Conservation (phyloP, 257 asterid species). For the Phtheirospermum japonicum region DNA sequence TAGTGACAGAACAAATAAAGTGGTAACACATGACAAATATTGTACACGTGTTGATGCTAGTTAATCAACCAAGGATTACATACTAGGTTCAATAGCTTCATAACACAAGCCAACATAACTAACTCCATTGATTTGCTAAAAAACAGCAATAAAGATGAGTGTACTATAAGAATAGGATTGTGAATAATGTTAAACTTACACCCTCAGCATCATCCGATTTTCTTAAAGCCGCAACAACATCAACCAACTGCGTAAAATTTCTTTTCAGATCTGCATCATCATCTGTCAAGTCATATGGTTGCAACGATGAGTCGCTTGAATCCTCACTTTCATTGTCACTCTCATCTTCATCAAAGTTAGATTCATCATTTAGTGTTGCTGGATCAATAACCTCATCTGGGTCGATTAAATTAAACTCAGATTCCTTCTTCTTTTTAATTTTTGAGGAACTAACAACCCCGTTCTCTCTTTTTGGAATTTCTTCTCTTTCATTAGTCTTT, state of each 20-base stretch:
- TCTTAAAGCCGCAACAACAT: conserved; percentile 85
- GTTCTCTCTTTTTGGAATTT: conserved; percentile 34
- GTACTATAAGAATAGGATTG: conserved; percentile 12
- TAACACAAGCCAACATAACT: conserved; percentile 8
- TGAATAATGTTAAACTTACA: conserved; percentile 50
- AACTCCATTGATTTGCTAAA: conserved; percentile 8
- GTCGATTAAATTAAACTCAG: conserved; percentile 46
- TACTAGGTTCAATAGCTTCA: conserved; percentile 16
- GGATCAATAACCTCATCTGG: conserved; percentile 94
- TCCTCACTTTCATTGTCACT: conserved; percentile 64
- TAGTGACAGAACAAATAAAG: conserved; percentile 7
- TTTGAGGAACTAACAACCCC: conserved; percentile 28
- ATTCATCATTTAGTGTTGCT: conserved; percentile 46
- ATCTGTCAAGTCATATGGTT: conserved; percentile 86
- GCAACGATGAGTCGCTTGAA: conserved; percentile 62
- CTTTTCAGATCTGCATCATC: conserved; percentile 75
- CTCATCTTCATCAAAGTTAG: conserved; percentile 46
- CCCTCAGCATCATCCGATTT: conserved; percentile 91
- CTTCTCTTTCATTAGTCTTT: conserved; percentile 35
- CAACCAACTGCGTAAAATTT: conserved; percentile 79
- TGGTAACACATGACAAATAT: conserved; percentile 15
- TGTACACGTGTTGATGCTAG: conserved; percentile 20
- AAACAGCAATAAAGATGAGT: conserved; percentile 27
- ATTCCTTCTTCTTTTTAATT: conserved; percentile 35
- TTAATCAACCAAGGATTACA: conserved; percentile 20